Evolutionary conservation across 495 filamentous ascomycete genomes (phyloP).

Genomic region (Staphylotrichum longicolle): DNA sequence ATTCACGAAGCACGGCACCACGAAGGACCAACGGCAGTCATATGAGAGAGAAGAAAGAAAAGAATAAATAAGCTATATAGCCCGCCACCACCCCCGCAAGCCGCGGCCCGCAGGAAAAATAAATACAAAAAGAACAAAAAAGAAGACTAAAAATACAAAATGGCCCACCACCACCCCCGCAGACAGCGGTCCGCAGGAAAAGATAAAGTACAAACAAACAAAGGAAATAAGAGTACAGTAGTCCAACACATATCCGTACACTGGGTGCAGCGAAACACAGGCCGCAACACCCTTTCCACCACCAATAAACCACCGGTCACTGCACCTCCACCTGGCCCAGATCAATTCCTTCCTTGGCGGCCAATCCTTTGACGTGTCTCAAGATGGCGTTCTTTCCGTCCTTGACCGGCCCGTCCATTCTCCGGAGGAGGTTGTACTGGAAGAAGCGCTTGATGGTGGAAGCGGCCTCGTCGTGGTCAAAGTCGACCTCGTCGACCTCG

Average conservation of each 20-base stretch:
- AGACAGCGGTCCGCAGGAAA: too few species aligned
- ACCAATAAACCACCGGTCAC: background rate
- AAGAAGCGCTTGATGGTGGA: background rate
- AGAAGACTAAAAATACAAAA: background rate
- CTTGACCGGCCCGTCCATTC: conserved; percentile 1
- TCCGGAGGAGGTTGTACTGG: background rate
- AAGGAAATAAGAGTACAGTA: background rate
- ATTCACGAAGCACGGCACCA: too few species aligned
- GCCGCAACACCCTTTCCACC: background rate
- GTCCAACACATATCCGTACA: too few species aligned
- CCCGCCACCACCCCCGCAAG: too few species aligned
- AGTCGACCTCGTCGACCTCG: background rate
- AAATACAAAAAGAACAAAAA: background rate
- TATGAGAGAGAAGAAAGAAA: too few species aligned
- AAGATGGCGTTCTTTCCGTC: conserved; percentile 7
- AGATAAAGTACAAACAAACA: background rate
- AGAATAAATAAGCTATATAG: too few species aligned
- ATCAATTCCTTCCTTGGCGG: conserved; percentile 4
- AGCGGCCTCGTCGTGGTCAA: background rate
- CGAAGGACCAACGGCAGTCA: too few species aligned
- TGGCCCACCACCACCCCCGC: background rate
- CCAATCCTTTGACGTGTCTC: background rate
- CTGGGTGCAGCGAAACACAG: background rate
- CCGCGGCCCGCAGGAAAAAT: too few species aligned
- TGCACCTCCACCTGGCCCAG: background rate